Base-by-base conservation (phyloP, 371 early-diverging fungal genomes). In the Neoconidiobolus thromboides region DNA sequence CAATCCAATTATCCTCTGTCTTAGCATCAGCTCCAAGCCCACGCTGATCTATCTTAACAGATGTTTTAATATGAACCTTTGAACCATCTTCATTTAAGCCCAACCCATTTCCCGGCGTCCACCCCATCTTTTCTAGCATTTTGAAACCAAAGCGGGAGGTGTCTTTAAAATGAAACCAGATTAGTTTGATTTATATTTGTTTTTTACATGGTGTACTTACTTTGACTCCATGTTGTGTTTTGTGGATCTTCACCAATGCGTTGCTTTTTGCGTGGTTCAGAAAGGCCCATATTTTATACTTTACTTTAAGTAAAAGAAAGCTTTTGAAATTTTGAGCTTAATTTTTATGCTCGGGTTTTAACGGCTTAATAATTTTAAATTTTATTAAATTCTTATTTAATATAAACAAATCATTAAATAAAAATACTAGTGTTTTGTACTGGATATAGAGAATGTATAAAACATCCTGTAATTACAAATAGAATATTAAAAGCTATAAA, bases 121-220 rank as follows among this genome's bases (percentile, higher is more conserved):
- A 96, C 0, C 96, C 96, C 92, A 94, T 91, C 67, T 92, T 91
- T 66, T 78, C 72, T 55, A 96, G 78, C 87, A 96, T 86, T 62
- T 82, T 81, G 65, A 82, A 85, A 36, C 96, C 96, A 68, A 90
- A 85, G 58, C 89, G 47, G 42, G 1, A 41, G 14, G 37, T 58
- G 41, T 42, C n/a, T 14, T 5, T 7, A 49, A 4, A 1, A 4
- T 39, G 39, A 36, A 60, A 5, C 10, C 15, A 50, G n/a, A 5
- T 37, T 36, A 5, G 37, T 26, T 26, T 0, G 26, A 26, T 26
- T 41, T 12, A n/a, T 5, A 41, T 6, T 51, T 7, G 39, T 2
- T 2, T 43, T 9, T 36, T 37, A 43, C 3, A 63, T 4, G 7
- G 36, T 50, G 36, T 6, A 36, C 58, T n/a, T 71, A 86, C 86